Conservation (phyloP, 257 asterid genomes). For the Apocynum venetum region DNA sequence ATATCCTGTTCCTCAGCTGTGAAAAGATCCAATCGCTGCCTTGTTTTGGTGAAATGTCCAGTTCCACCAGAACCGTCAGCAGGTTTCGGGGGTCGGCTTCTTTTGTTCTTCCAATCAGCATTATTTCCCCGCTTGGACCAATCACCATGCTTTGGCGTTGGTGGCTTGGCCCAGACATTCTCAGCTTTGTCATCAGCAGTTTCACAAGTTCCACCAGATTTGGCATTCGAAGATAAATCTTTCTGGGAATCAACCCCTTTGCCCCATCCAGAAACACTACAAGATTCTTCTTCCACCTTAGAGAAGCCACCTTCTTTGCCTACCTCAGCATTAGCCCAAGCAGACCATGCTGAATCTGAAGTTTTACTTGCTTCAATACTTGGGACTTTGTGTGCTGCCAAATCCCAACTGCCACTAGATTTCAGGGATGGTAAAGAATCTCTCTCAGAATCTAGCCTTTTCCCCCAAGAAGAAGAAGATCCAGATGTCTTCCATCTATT, state of each 20-base stretch:
- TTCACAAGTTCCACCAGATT: not conserved
- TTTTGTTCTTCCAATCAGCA: slow-evolving; percentile 49
- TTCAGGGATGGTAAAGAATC: not conserved
- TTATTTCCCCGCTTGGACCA: slow-evolving; percentile 15
- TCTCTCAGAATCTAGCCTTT: not conserved
- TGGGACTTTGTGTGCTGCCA: not conserved
- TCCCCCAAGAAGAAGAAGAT: slow-evolving; percentile 26
- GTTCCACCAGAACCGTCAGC: slow-evolving; percentile 45
- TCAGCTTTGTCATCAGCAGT: slow-evolving; percentile 1
- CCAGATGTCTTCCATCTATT: slow-evolving; percentile 14
- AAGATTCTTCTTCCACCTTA: slow-evolving; percentile 24
- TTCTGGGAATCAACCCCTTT: not conserved
- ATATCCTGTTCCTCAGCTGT: slow-evolving; percentile 82
- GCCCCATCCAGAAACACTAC: slow-evolving; percentile 25
- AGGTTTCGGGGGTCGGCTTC: slow-evolving; percentile 42
- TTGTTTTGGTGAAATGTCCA: slow-evolving; percentile 44
- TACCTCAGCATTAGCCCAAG: slow-evolving; percentile 30
- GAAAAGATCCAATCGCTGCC: slow-evolving; percentile 66
- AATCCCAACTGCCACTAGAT: not conserved
- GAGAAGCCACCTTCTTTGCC: slow-evolving; percentile 13
- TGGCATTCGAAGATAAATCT: not conserved
- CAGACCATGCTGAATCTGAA: slow-evolving; percentile 11
- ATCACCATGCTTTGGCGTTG: not conserved
- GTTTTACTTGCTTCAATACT: not conserved
- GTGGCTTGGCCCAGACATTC: not conserved